Conservation (phyloP, 768 basidiomycete species). For the Sutorius australiensis region DNA sequence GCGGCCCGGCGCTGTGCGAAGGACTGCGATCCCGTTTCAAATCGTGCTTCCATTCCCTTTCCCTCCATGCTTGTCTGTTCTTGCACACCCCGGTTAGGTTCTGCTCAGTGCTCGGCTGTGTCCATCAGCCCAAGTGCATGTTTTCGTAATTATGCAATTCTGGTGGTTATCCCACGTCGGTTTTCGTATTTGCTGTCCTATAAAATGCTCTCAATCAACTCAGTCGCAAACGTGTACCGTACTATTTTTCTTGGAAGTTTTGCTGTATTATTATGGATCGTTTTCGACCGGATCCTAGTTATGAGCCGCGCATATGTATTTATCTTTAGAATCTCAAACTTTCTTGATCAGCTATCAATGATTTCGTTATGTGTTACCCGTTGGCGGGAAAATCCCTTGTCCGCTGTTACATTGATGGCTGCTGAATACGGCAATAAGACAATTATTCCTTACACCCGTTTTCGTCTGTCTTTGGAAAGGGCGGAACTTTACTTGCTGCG, state of each 20-base stretch:
- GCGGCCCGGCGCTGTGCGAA: slow-evolving; percentile 20
- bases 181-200: slow-evolving; percentile 25
- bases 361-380: slow-evolving; percentile 15
- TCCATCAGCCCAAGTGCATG: slow-evolving; percentile 3
- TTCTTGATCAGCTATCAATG: slow-evolving; percentile 28
- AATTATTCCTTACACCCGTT: neutral
- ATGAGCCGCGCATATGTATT: slow-evolving; percentile 16
- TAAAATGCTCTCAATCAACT: slow-evolving; percentile 15
- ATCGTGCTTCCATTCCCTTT: slow-evolving; percentile 9
- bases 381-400: slow-evolving; percentile 16
- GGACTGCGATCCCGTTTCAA: neutral
- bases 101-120: slow-evolving; percentile 14
- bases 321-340: slow-evolving; percentile 17
- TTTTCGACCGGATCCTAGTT: slow-evolving; percentile 14
- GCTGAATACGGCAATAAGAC: slow-evolving; percentile 4
- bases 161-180: slow-evolving; percentile 15
- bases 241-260: slow-evolving; percentile 28
- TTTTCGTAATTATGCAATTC: slow-evolving; percentile 19
- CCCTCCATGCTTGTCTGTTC: slow-evolving; percentile 12
- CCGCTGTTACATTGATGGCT: slow-evolving; percentile 6
- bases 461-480: slow-evolving; percentile 5
- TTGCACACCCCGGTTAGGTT: slow-evolving; percentile 23
- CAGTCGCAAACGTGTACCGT: slow-evolving; percentile 23
- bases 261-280: slow-evolving; percentile 27
- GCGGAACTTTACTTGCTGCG: slow-evolving; percentile 6